Conservation (phyloP, 2,329 filamentous ascomycete species). For the Neopestalotiopsis sp. region DNA sequence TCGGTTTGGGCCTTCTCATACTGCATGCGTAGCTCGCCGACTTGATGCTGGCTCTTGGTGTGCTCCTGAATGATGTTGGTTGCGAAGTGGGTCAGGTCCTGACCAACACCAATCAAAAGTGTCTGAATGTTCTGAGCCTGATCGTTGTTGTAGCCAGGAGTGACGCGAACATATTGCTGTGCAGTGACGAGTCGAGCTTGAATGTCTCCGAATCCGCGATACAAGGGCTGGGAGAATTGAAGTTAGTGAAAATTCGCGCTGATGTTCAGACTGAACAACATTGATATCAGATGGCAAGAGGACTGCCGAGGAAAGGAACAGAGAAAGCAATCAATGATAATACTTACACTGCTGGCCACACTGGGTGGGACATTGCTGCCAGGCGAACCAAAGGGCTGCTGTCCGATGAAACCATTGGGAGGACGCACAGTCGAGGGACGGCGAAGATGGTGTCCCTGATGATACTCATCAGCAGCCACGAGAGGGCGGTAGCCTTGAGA, state of each 20-base stretch:
- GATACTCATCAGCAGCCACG: background rate
- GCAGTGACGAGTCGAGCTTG: conserved; percentile 25
- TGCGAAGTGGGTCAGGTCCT: conserved; percentile 18
- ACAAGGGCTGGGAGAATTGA: conserved; percentile 5
- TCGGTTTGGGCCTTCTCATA: conserved; percentile 17
- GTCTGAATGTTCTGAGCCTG: conserved; percentile 24
- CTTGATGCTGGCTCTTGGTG: conserved; percentile 14
- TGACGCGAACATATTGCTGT: conserved; percentile 26
- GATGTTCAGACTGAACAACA: background rate
- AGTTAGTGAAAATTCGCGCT: background rate
- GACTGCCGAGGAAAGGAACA: background rate
- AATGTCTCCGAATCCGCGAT: conserved; percentile 19
- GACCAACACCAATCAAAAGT: conserved; percentile 23
- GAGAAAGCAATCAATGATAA: background rate
- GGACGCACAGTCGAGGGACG: conserved; percentile 16
- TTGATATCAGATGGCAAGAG: background rate
- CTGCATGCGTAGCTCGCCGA: conserved; percentile 18
- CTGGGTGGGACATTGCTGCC: background rate
- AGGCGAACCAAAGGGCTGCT: background rate
- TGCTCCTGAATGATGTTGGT: conserved; percentile 11
- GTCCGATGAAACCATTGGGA: background rate
- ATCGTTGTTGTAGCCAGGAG: conserved; percentile 24
- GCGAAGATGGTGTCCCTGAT: conserved; percentile 3
- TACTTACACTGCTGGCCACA: conserved; percentile 12
- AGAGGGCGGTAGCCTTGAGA: background rate